Conservation (phyloP, 2,329 filamentous ascomycete genomes). For the Nectriaceae sp. region DNA sequence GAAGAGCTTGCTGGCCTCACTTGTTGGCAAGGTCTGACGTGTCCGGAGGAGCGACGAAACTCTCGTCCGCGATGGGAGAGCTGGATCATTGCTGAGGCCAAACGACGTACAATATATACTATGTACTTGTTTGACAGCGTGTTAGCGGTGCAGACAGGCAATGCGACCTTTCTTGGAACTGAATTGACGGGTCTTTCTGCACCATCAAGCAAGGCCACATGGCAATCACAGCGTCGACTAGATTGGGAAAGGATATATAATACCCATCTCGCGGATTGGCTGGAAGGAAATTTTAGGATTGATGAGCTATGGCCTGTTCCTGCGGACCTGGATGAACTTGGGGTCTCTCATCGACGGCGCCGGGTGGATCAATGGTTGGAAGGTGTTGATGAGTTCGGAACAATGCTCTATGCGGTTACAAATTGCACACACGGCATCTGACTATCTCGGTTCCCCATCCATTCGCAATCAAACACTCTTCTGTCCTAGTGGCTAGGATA, state of each 20-base stretch:
- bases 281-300: constrained; percentile 42
- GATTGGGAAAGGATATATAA: constrained; percentile 49
- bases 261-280: constrained; percentile 43
- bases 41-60: constrained; percentile 40
- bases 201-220: constrained; percentile 43
- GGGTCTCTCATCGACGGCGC: constrained; percentile 31
- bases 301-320: constrained; percentile 53
- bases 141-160: constrained; percentile 42
- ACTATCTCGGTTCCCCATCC: constrained; percentile 6
- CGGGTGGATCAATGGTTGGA: constrained; percentile 53
- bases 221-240: constrained; percentile 39
- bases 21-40: constrained; percentile 44
- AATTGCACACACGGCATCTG: constrained; percentile 44
- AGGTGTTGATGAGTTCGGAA: constrained; percentile 54
- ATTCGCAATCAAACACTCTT: too few species aligned
- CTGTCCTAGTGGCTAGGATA: too few species aligned
- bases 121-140: constrained; percentile 58
- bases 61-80: constrained; percentile 50
- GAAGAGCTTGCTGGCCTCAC: constrained; percentile 49
- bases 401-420: constrained; percentile 52
- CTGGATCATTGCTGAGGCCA: constrained; percentile 56
- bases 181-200: constrained; percentile 49
- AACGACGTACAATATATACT: constrained; percentile 50
- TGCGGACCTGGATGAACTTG: constrained; percentile 30
- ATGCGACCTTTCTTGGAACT: constrained; percentile 49